Evolutionary conservation across 2,329 filamentous ascomycete genomes (phyloP).

Genomic region (Beauveria sp.): DNA sequence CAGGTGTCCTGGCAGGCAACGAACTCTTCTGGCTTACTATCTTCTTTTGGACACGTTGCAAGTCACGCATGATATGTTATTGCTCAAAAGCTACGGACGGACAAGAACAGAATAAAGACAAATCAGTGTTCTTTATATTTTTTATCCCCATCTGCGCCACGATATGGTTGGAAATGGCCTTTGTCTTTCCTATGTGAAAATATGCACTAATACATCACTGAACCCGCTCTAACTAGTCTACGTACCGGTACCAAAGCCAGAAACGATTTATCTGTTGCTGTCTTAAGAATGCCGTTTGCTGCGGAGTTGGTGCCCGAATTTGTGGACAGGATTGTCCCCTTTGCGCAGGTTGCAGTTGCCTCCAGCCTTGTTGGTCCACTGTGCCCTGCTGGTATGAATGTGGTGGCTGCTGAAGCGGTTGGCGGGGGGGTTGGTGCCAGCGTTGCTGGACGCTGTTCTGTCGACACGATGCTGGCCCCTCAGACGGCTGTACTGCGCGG

Average conservation of each 20-base stretch:
- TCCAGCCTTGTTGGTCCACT: background rate
- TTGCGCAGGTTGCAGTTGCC: background rate
- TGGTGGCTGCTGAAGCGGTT: background rate
- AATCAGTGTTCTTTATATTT: no score
- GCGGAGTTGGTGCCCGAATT: no score
- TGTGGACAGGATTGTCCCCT: background rate
- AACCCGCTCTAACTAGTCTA: background rate
- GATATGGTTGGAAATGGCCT: no score
- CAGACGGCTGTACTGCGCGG: background rate
- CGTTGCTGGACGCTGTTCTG: background rate
- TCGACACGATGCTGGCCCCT: background rate
- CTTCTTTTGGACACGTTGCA: no score
- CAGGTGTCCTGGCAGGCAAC: no score
- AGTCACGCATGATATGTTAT: no score
- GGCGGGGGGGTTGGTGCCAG: background rate
- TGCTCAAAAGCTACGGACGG: no score
- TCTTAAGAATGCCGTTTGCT: background rate
- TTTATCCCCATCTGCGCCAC: no score
- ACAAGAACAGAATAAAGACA: no score
- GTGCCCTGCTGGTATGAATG: background rate
- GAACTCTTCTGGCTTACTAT: no score
- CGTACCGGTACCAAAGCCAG: background rate
- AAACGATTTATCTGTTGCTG: background rate
- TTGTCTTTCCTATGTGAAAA: background rate
- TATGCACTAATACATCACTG: background rate